Evolutionary conservation across 163 green algal species (phyloP).

Genomic region (Chlamydomonas reinhardtii): DNA sequence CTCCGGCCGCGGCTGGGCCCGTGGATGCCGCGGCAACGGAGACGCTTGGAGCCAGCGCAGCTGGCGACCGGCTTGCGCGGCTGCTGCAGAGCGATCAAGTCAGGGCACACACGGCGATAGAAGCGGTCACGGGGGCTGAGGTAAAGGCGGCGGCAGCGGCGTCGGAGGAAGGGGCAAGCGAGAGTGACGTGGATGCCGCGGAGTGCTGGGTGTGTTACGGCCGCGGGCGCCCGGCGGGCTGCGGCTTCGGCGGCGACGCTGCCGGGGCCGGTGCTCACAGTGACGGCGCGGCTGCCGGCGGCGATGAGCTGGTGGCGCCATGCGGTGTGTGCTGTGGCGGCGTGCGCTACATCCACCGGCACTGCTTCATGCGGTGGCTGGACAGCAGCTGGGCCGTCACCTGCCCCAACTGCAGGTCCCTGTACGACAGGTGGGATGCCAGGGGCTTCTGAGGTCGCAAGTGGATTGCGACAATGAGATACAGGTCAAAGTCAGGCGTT

Average conservation of each 20-base stretch:
- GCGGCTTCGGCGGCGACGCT: too few relatives aligned
- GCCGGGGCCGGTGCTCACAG: background rate
- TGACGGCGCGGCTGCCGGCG: background rate
- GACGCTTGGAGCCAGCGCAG: too few relatives aligned
- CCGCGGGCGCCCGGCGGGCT: background rate
- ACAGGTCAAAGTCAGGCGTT: too few relatives aligned
- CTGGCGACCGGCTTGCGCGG: too few relatives aligned
- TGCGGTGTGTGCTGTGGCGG: constrained; percentile 22
- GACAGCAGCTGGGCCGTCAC: constrained; percentile 21
- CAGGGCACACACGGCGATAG: too few relatives aligned
- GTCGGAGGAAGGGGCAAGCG: background rate
- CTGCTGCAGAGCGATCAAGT: too few relatives aligned
- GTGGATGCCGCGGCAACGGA: too few relatives aligned
- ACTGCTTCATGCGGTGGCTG: constrained; percentile 31
- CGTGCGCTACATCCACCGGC: constrained; percentile 28
- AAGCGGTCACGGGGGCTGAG: too few relatives aligned
- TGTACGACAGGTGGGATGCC: constrained; percentile 31
- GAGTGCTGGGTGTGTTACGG: constrained; percentile 49
- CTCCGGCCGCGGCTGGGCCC: too few relatives aligned
- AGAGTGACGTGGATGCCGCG: background rate
- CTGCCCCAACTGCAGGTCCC: constrained; percentile 34
- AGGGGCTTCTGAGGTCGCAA: background rate
- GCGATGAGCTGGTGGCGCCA: constrained; percentile 6
- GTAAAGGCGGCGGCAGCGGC: background rate
- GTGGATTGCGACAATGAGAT: too few relatives aligned